Base-by-base conservation (phyloP, 257 asterid genomes). In the Rhazya stricta region DNA sequence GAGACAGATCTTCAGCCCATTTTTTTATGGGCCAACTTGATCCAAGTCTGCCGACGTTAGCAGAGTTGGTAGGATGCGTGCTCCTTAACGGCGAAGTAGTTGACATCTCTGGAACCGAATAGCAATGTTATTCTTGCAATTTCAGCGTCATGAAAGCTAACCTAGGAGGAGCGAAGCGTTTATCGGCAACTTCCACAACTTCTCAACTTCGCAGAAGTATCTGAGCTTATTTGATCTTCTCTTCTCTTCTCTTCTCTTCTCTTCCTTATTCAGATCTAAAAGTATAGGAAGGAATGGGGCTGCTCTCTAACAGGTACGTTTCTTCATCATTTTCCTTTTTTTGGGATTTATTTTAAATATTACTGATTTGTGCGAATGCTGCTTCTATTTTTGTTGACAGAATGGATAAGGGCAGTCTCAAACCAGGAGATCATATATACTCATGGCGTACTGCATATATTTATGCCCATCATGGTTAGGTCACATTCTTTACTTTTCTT, bases 381-480 rank as follows among this genome's bases (percentile, higher is more conserved):
- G 50, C n/a, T 37, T 15, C 57, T 46, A 25, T 19, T 19, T 10
- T 25, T 58, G 53, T 43, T 39, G 70, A 81, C 90, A 94, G 98
- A 74, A 62, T 89, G 71, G 82, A 81, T 23, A 84, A 89, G 83
- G 81, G 78, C 81, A 85, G 91, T 84, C 92, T 94, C 74, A 87
- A 89, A 72, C 88, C 96, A 18, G 99, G 99, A 67, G 99, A 94
- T 89, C 99, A 92, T 83, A 84, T 94, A 72, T 94, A 94, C 78
- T 94, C 99, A 4, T 94, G 99, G 97, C 93, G 97, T 9, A 48
- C 90, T 23, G 95, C 96, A 68, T 94, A 92, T 70, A 75, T 90
- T 30, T 94, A 92, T 80, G 92, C 99, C 30, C 99, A 94, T 76
- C 99, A 92, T 82, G 99, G 99, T 94, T 30, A 75, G 89, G 27